Conservation (phyloP, 106 monocot genomes). For the Dendrobium huoshanense region DNA sequence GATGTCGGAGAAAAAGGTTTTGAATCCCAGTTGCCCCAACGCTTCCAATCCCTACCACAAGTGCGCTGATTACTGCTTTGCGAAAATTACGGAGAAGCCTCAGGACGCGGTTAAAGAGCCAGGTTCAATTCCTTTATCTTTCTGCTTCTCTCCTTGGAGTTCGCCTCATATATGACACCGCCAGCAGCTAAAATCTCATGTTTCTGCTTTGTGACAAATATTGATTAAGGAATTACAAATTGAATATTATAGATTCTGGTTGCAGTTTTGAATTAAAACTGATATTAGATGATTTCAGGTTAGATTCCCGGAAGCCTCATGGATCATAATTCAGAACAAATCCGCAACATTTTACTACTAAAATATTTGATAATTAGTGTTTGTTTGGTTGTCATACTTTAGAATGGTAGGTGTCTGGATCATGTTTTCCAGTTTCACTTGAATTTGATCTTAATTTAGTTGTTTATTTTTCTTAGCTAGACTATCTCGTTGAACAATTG, state of each 20-base stretch:
- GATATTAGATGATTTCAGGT: too few relatives aligned
- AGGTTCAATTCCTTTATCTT: neutral
- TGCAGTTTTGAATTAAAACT: too few relatives aligned
- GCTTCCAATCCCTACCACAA: constrained; percentile 9
- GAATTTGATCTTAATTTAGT: neutral
- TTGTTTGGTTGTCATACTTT: too few relatives aligned
- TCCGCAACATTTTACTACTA: too few relatives aligned
- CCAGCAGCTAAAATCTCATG: neutral
- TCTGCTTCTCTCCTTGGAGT: neutral
- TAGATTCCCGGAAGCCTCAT: too few relatives aligned
- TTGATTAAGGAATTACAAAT: neutral
- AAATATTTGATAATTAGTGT: too few relatives aligned
- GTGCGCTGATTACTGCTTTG: neutral
- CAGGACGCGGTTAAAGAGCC: neutral
- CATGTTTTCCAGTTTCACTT: neutral
- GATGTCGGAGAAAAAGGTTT: neutral
- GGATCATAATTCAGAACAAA: too few relatives aligned
- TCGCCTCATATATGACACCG: neutral
- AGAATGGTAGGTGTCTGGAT: neutral
- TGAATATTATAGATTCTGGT: too few relatives aligned
- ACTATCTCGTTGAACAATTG: neutral
- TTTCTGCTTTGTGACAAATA: neutral
- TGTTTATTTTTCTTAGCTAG: neutral
- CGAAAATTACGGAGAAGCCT: constrained; percentile 1
- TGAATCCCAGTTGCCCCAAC: constrained; percentile 2